Conservation (phyloP, 345 rosid genomes). For the Gossypium stocksii region DNA sequence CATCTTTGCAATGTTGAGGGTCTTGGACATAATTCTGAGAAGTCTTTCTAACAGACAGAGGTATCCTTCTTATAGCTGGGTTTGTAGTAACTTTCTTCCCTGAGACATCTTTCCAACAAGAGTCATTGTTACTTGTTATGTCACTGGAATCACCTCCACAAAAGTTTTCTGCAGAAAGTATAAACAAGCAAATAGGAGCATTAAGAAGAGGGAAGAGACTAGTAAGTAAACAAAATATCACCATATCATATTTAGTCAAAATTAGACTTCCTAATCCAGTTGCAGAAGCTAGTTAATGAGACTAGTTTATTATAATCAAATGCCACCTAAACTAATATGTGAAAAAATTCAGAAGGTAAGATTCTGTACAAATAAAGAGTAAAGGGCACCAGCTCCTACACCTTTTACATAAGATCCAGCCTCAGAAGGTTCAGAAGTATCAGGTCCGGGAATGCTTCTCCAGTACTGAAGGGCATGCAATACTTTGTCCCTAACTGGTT, state of each 20-base stretch:
- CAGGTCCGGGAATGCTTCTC: conserved; percentile 63
- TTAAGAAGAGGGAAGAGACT: background rate
- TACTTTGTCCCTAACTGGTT: conserved; percentile 87
- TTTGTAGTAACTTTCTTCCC: conserved; percentile 42
- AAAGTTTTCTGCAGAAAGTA: conserved; percentile 49
- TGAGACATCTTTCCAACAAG: conserved; percentile 40
- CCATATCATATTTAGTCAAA: background rate
- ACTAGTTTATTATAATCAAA: background rate
- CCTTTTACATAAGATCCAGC: conserved; percentile 81
- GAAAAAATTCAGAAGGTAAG: background rate
- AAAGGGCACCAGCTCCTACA: conserved; percentile 20
- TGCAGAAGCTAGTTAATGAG: background rate
- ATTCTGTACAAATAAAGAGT: background rate
- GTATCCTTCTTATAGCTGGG: conserved; percentile 45
- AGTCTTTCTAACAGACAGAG: conserved; percentile 46
- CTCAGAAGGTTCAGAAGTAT: conserved; percentile 68
- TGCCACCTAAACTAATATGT: conserved; percentile 5
- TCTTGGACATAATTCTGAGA: conserved; percentile 38
- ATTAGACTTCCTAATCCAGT: background rate
- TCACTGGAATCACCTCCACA: conserved; percentile 55
- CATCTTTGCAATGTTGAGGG: conserved; percentile 45
- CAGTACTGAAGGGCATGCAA: conserved; percentile 72
- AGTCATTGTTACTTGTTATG: conserved; percentile 45
- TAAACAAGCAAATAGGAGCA: conserved; percentile 7
- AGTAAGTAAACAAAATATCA: background rate